Percentiles rank a stretch among this genome's conserved stretches.
Conservation (phyloP, 768 basidiomycete genomes). For the Favolaschia claudopus region DNA sequence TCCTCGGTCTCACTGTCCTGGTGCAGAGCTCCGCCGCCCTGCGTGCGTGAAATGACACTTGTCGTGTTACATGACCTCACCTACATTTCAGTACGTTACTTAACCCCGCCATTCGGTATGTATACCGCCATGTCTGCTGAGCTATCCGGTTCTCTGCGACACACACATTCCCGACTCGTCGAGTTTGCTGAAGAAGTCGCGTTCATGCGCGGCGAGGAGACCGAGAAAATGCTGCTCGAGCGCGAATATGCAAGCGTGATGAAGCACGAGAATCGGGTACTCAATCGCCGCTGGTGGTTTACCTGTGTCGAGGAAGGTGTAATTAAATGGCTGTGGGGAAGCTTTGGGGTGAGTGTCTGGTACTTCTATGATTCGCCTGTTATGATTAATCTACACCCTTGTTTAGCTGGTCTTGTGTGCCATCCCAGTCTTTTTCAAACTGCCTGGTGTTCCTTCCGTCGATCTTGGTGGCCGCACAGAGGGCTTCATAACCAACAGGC, state of each 20-base stretch:
- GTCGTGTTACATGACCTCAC: not conserved
- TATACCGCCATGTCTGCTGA: conserved; percentile 91
- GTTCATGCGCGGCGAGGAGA: conserved; percentile 86
- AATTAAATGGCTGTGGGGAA: conserved; percentile 97
- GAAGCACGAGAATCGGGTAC: conserved; percentile 84
- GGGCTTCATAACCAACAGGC: conserved; percentile 96
- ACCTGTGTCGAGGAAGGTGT: conserved; percentile 93
- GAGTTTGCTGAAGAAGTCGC: conserved; percentile 92
- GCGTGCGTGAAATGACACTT: conserved; percentile 56
- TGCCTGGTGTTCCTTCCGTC: conserved; percentile 69
- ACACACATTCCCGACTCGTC: conserved; percentile 89
- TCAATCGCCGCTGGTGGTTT: conserved; percentile 87
- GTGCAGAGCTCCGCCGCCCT: conserved; percentile 87
- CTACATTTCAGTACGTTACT: conserved; percentile 69
- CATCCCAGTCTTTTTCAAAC: conserved; percentile 90
- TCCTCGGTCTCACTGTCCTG: conserved; percentile 81
- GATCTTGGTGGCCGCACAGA: conserved; percentile 92
- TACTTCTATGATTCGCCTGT: not conserved
- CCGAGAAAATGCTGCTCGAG: conserved; percentile 92
- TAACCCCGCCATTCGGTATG: conserved; percentile 92
- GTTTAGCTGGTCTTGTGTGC: conserved; percentile 83
- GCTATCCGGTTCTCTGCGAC: conserved; percentile 87
- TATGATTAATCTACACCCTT: conserved; percentile 7
- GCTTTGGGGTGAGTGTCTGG: conserved; percentile 76
- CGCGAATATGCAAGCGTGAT: conserved; percentile 86